These are phyloP conservation scores for Diatrype stigma DNA, from an alignment of 2,329 filamentous ascomycete genomes.

Conservation along the genomic window DNA sequence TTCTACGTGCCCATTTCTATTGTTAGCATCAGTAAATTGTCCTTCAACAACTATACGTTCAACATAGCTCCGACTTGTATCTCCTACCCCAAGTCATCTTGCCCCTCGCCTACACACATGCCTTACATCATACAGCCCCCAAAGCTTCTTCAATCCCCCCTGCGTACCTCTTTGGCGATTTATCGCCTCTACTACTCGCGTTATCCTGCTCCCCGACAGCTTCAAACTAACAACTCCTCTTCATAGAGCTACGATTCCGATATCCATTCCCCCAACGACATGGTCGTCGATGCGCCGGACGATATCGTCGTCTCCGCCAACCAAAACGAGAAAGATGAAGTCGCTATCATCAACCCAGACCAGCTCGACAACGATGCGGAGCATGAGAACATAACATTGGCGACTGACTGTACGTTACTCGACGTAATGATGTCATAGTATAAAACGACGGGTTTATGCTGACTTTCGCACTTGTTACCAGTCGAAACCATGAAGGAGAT, in stretches of 20 bases:
- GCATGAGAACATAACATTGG: conserved; percentile 43
- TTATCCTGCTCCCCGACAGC: no score
- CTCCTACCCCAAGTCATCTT: no score
- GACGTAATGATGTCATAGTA: not conserved
- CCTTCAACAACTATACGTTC: no score
- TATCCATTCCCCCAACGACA: conserved; percentile 52
- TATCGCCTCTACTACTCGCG: not conserved
- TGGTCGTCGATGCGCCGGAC: conserved; percentile 53
- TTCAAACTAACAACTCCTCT: conserved; percentile 9
- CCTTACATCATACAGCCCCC: no score
- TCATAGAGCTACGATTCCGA: conserved; percentile 47
- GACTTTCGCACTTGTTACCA: conserved; percentile 33
- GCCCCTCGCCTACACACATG: no score
- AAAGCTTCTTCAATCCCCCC: no score
- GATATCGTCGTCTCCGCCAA: conserved; percentile 46
- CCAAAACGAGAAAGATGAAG: conserved; percentile 46
- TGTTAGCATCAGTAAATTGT: no score
- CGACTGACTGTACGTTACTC: conserved; percentile 47
- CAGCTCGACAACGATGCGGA: conserved; percentile 45
- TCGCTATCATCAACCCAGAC: conserved; percentile 53
- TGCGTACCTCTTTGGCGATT: no score
- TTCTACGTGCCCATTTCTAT: no score
- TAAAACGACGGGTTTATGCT: conserved; percentile 12
- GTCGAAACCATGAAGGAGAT: conserved; percentile 82
- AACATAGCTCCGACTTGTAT: no score